phyloP scores from a whole-genome alignment of 106 monocot species.

The Dendrobium nobile region DNA sequence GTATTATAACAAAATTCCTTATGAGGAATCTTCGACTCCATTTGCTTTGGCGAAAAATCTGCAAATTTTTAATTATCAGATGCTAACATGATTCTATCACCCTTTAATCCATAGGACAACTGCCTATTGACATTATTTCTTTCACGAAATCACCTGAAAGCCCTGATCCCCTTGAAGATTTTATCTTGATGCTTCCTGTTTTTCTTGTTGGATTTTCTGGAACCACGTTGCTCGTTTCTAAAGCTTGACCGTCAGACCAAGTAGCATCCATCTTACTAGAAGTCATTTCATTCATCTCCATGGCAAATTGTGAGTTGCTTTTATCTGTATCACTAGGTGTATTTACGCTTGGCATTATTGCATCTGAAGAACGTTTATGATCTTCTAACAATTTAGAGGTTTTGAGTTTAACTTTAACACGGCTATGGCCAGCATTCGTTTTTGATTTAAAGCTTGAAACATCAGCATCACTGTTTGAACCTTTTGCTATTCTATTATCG shows the following conservation, averaged over 20 bases:
- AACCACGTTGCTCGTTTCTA: constrained; percentile 25
- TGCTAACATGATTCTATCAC: constrained; percentile 5
- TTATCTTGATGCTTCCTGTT: constrained; percentile 77
- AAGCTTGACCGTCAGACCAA: constrained; percentile 54
- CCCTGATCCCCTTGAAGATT: constrained; percentile 42
- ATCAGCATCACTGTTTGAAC: constrained; percentile 18
- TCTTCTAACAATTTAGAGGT: constrained; percentile 41
- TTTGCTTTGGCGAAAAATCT: constrained; percentile 24
- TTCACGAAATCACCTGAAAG: constrained; percentile 18
- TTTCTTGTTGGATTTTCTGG: constrained; percentile 46
- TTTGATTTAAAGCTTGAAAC: constrained; percentile 18
- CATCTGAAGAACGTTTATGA: constrained; percentile 31
- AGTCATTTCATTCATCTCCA: constrained; percentile 18
- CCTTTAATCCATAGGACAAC: constrained; percentile 12
- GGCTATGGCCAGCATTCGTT: constrained; percentile 34
- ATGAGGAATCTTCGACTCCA: constrained; percentile 20
- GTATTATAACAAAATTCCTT: constrained; percentile 36
- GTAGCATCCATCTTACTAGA: constrained; percentile 41
- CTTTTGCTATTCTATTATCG: constrained; percentile 17
- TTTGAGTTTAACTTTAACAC: constrained; percentile 80
- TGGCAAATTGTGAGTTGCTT: constrained; percentile 21
- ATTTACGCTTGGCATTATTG: constrained; percentile 13
- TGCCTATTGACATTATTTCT: constrained; percentile 23
- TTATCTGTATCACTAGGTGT: constrained; percentile 36
- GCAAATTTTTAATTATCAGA: constrained; percentile 26